Evolutionary conservation across 116 monocot genomes (phyloP).

Genomic region (Trichopus zeylanicus): DNA sequence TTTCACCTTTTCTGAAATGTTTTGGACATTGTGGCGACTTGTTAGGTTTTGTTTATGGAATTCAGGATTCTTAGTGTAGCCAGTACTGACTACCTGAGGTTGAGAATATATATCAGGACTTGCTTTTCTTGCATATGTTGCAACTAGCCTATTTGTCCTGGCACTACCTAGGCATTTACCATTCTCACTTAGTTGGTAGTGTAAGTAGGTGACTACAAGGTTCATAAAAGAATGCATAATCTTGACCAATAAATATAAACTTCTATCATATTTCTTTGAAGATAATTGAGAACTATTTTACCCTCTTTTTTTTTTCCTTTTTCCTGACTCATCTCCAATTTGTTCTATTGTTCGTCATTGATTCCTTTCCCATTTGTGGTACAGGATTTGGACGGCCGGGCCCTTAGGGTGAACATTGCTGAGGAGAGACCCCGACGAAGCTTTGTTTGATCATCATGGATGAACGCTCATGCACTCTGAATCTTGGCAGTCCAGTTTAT

Average conservation of each 20-base stretch:
- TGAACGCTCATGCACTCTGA: background rate
- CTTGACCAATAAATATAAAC: too few relatives aligned
- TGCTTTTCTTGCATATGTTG: too few relatives aligned
- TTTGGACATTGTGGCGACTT: background rate
- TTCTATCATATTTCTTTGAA: too few relatives aligned
- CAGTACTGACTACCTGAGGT: too few relatives aligned
- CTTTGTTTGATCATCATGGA: conserved; percentile 16
- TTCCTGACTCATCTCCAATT: too few relatives aligned
- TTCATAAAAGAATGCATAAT: too few relatives aligned
- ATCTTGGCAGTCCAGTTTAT: background rate
- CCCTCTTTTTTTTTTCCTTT: background rate
- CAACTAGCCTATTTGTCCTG: too few relatives aligned
- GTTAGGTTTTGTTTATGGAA: background rate
- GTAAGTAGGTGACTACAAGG: too few relatives aligned
- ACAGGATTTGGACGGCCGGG: conserved; percentile 59
- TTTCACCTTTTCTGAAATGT: background rate
- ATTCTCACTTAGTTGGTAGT: background rate
- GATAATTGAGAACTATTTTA: background rate
- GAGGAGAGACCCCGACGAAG: conserved; percentile 39
- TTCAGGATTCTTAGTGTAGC: background rate
- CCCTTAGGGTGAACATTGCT: conserved; percentile 55
- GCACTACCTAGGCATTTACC: too few relatives aligned
- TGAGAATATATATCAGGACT: too few relatives aligned
- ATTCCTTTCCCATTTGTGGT: conserved; percentile 1
- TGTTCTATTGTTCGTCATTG: background rate